A percentile compares a stretch with the other conserved stretches of the same genome.
phyloP scores from a whole-genome alignment of 2,329 filamentous ascomycete genomes.

The Rutstroemia sp. region DNA sequence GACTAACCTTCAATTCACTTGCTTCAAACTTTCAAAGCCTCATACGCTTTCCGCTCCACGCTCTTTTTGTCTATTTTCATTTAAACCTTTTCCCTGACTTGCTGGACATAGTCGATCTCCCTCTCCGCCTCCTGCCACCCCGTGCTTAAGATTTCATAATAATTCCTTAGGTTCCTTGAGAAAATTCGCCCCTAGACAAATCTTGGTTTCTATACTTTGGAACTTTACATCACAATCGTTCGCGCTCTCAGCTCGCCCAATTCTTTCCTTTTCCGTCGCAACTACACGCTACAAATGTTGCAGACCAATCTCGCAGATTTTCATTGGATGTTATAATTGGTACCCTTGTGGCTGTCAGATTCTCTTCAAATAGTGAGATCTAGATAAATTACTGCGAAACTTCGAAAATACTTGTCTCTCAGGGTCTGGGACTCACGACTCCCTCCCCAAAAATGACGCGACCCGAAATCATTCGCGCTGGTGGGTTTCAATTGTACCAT shows the following conservation, averaged over 20 bases:
- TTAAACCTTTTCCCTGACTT: not conserved
- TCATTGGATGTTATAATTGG: conserved; percentile 11
- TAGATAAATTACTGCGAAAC: not conserved
- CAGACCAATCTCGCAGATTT: conserved; percentile 3
- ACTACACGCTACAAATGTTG: conserved; percentile 6
- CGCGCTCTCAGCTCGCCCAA: not conserved
- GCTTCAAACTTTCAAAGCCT: too few species aligned
- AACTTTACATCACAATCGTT: not conserved
- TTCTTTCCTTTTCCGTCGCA: conserved; percentile 3
- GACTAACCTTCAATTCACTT: not conserved
- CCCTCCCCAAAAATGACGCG: conserved; percentile 38
- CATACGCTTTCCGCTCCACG: not conserved
- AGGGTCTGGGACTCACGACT: not conserved
- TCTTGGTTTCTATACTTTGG: conserved; percentile 3
- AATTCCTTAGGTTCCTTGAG: not conserved
- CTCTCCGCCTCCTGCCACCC: not conserved
- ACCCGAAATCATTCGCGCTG: conserved; percentile 48
- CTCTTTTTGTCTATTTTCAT: too few species aligned
- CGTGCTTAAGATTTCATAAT: conserved; percentile 3
- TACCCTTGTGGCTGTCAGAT: conserved; percentile 6
- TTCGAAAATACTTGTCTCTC: conserved; percentile 1
- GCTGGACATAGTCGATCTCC: conserved; percentile 4
- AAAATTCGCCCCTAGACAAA: not conserved
- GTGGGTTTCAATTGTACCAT: conserved; percentile 30
- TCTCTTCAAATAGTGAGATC: conserved; percentile 1